Base-by-base conservation (phyloP, 257 asterid genomes). In the Gardenia jasminoides region DNA sequence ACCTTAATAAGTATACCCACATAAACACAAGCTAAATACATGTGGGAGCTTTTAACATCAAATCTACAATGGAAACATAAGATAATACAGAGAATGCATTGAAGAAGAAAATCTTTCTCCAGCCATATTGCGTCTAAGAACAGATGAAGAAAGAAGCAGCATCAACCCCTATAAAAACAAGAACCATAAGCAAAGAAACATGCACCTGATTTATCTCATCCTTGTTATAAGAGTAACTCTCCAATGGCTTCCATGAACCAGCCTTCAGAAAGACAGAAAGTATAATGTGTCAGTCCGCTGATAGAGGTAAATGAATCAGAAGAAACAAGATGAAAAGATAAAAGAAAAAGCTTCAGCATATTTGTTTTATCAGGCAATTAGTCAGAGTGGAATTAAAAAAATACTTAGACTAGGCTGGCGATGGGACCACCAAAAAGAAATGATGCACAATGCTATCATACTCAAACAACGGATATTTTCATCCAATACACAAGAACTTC, bases 151-250 rank as follows among this genome's bases (percentile, higher is more conserved):
- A 41, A 39, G 0, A 7, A 13, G 31, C 39, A 26, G 11, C 19
- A 41, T 30, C 54, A 17, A 68, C 59, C 52, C 16, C 24, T 30
- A 75, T 70, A 9, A 67, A 15, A 26, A 52, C 15, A 50, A 16
- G 36, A 67, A 41, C 69, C 80, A 74, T 71, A 58, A 71, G 50
- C 56, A 76, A 56, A 44, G 64, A 77, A 79, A 62, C 41, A 13
- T 83, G 39, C 80, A 96, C 97, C 99, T 92, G 98, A 80, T 96
- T 93, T 82, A 96, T 92, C 85, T 96, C 99, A 80, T 93, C 98
- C 88, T 92, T 92, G 91, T 92, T 93, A 79, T 89, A 91, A 73
- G 76, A 87, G 88, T 87, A 95, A 81, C 90, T 86, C 81, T 90
- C 89, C 62, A 92, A 67, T 74, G 90, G 88, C 86, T 91, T 87